Conservation (phyloP, 257 asterid genomes). For the Solanum rostratum region DNA sequence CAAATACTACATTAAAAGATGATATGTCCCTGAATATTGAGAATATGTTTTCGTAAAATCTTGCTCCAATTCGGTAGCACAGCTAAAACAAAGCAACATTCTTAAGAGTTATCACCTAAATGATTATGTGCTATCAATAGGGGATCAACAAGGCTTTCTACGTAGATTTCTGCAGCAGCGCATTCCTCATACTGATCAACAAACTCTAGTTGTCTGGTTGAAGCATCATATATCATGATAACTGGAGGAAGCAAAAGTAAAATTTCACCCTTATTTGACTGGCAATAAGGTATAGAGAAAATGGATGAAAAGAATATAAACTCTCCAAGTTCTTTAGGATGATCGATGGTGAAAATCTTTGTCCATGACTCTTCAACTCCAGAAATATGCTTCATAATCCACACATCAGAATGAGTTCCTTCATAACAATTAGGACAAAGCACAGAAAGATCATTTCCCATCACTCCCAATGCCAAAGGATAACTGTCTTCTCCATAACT, state of each 20-base stretch:
- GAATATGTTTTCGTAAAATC: too few relatives aligned
- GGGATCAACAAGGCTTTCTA: not conserved
- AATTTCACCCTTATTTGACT: not conserved
- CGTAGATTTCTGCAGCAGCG: not conserved
- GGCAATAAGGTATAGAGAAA: not conserved
- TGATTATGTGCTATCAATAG: not conserved
- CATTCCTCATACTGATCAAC: not conserved
- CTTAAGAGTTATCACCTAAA: too few relatives aligned
- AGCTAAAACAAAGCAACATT: too few relatives aligned
- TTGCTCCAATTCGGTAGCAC: too few relatives aligned
- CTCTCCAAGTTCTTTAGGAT: not conserved
- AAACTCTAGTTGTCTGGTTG: not conserved
- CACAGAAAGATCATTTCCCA: not conserved
- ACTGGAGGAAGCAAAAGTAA: not conserved
- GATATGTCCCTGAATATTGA: too few relatives aligned
- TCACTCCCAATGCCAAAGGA: not conserved
- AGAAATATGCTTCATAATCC: not conserved
- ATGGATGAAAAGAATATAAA: not conserved
- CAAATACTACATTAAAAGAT: too few relatives aligned
- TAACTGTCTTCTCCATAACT: not conserved
- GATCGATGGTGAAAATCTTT: not conserved
- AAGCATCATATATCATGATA: not conserved
- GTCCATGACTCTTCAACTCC: not conserved
- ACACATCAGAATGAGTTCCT: not conserved
- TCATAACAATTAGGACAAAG: not conserved